Percentiles rank a stretch among this genome's conserved stretches.
Conservation (phyloP, 164 flowering plant genomes). For the Kalanchoe fedtschenkoi region DNA sequence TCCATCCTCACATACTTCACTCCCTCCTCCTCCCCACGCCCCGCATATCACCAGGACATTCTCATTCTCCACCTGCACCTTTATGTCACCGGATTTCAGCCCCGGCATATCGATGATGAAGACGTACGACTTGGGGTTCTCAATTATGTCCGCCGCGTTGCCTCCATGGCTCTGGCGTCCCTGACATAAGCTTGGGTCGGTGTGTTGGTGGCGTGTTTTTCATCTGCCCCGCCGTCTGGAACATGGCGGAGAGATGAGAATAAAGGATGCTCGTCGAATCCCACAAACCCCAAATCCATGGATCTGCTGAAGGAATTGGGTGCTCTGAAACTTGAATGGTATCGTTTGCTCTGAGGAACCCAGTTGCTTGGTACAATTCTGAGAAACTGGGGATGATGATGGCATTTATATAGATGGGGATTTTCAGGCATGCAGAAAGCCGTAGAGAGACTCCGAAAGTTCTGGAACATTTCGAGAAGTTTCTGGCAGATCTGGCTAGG, state of each 20-base stretch:
- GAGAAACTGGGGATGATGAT: too few species aligned
- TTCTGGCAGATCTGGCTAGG: not conserved
- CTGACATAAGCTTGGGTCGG: conserved; percentile 50
- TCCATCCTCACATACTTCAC: conserved; percentile 49
- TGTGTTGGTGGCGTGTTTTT: conserved; percentile 17
- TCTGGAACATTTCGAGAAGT: too few species aligned
- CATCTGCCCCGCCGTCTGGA: conserved; percentile 4
- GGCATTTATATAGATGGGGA: too few species aligned
- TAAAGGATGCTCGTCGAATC: conserved; percentile 31
- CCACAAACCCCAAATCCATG: conserved; percentile 40
- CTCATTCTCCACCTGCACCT: conserved; percentile 30
- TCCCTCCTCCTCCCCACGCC: conserved; percentile 24
- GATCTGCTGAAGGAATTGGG: too few species aligned
- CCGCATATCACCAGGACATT: conserved; percentile 26
- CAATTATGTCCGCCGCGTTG: conserved; percentile 25
- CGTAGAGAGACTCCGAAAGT: too few species aligned
- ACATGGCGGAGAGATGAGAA: conserved; percentile 32
- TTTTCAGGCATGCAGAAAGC: too few species aligned
- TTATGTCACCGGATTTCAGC: conserved; percentile 21
- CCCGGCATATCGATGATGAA: conserved; percentile 36
- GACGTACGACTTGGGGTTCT: conserved; percentile 19
- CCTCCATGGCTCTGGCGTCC: too few species aligned
- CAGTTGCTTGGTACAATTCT: too few species aligned
- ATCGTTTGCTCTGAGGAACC: too few species aligned
- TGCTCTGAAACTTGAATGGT: too few species aligned